Conservation (phyloP, 495 filamentous ascomycete genomes). For the Penicillium turbatum region DNA sequence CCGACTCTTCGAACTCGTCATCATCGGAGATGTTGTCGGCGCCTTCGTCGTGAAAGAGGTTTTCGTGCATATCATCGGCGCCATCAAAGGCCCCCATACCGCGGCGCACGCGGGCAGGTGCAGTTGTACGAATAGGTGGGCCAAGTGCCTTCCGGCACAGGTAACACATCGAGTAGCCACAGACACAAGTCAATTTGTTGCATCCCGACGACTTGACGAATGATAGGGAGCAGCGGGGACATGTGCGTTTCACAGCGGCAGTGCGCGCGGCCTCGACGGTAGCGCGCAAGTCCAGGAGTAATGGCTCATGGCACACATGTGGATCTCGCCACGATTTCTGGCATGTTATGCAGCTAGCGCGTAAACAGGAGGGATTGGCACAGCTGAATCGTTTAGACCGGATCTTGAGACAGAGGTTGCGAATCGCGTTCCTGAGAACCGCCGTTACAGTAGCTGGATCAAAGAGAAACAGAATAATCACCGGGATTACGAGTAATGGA, state of each 20-base stretch:
- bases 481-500: conserved; percentile 48
- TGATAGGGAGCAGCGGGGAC: conserved; percentile 79
- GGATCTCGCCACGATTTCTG: conserved; percentile 61
- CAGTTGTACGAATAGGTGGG: conserved; percentile 16
- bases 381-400: conserved; percentile 71
- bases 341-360: conserved; percentile 74
- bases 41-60: conserved; percentile 11
- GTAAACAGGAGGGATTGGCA: conserved; percentile 58
- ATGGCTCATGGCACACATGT: conserved; percentile 61
- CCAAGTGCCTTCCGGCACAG: conserved; percentile 62
- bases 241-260: conserved; percentile 91
- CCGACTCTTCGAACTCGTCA: conserved; percentile 43
- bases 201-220: conserved; percentile 92
- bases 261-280: conserved; percentile 89
- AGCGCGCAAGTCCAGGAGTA: conserved; percentile 68
- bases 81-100: conserved; percentile 11
- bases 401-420: conserved; percentile 58
- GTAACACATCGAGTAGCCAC: conserved; percentile 97
- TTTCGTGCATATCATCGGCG: conserved; percentile 5
- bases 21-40: conserved; percentile 19
- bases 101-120: conserved; percentile 4
- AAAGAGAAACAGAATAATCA: conserved; percentile 43
- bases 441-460: conserved; percentile 33
- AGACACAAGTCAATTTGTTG: conserved; percentile 97
- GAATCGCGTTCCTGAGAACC: conserved; percentile 52